A percentile compares a stretch with the other conserved stretches of the same genome.
Evolutionary conservation across 352 stramenopile species (phyloP).

Genomic region (Thraustotheca clavata): DNA sequence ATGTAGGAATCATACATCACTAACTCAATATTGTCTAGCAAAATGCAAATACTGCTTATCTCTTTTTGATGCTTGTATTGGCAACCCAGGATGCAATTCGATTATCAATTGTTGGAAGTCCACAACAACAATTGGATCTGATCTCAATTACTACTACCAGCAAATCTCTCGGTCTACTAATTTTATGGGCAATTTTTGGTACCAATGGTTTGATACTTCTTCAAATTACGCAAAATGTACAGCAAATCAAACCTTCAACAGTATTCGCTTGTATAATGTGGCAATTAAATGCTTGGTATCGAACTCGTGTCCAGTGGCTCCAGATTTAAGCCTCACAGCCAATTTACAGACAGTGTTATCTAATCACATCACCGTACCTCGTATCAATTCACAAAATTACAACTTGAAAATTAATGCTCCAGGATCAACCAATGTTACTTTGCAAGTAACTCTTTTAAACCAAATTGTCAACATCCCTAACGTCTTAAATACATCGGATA

Average conservation of each 20-base stretch:
- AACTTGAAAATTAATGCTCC: too few relatives aligned
- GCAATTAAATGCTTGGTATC: background rate
- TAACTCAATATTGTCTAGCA: background rate
- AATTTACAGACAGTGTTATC: background rate
- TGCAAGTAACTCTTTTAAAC: background rate
- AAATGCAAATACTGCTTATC: background rate
- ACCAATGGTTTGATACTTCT: background rate
- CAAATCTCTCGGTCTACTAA: background rate
- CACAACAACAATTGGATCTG: background rate
- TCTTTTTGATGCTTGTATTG: background rate
- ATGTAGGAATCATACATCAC: background rate
- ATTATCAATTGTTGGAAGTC: background rate
- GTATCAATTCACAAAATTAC: too few relatives aligned
- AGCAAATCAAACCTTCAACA: background rate
- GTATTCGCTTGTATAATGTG: background rate
- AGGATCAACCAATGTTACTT: background rate
- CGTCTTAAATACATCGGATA: too few relatives aligned
- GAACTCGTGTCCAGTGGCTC: background rate
- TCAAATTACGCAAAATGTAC: too few relatives aligned
- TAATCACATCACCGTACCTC: background rate
- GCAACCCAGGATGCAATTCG: background rate
- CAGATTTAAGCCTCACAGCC: background rate
- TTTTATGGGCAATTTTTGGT: background rate
- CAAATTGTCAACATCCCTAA: background rate
- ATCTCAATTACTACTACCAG: background rate